Evolutionary conservation across 176 grass and related monocot genomes (phyloP), one percentile per base, ranked within the genome.

Genomic region (Saccharum spontaneum): DNA sequence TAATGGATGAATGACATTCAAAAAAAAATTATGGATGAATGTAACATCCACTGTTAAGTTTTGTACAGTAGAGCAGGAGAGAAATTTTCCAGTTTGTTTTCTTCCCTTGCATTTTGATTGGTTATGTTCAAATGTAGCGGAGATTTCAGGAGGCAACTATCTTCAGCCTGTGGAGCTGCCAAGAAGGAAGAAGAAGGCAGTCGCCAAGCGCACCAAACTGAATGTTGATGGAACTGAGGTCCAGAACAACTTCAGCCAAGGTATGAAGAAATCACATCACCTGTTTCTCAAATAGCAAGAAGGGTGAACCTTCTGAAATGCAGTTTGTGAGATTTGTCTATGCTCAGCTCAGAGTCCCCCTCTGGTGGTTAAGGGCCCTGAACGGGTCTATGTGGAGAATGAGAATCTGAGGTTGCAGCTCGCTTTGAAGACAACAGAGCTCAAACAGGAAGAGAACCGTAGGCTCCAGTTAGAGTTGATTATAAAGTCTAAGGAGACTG

Each of bases 381-480:
- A 46, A 18, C 24, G 3, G 26, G 16, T 67, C 7, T 6, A 22
- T 11, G 8, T 1, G 14, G 69, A 74, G 17, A 83, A 6, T 22
- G 15, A 48, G 26, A 74, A 73, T 59, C 69, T 83, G 26, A 75
- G 13, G 80, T 33, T 55, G 50, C 68, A 82, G 50, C 50, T 82
- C 36, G 68, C 52, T 23, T 39, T 17, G 20, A n/a, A 55, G 75
- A 67, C 46, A 1, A 34, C 67, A 8, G 60, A 67, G 23, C 71
- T 67, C 2, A 52, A 82, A 45, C 24, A 61, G 31, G 55, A 74
- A 46, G 49, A 64, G 73, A 81, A 43, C 65, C 38, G 18, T 15
- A 68, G 79, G 22, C 37, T 87, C 17, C 1, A 73, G 20, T 54
- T 87, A 66, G 75, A 83, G 67, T 79, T 88, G 44, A 6, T 8